phyloP scores from a whole-genome alignment of 345 rosid genomes.

The Murraya koenigii region DNA sequence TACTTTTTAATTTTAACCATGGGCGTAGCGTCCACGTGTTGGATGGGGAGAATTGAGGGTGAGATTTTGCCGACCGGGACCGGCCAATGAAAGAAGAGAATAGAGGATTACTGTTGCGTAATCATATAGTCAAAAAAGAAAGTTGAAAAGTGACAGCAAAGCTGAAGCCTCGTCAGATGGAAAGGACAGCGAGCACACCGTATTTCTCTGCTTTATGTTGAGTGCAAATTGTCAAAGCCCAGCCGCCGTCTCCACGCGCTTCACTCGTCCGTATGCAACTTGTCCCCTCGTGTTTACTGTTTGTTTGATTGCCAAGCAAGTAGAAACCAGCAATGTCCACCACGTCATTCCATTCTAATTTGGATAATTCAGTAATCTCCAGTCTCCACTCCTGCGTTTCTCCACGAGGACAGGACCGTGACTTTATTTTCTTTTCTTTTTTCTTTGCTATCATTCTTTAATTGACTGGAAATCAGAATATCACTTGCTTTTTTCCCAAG shows the following conservation, averaged over 20 bases:
- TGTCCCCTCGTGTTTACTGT: neutral
- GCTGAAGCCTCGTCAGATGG: too few relatives aligned
- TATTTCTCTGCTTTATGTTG: too few relatives aligned
- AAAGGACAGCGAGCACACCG: neutral
- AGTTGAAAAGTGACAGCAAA: neutral
- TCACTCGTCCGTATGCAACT: neutral
- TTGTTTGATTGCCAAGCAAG: neutral
- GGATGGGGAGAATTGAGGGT: neutral
- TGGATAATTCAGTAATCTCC: too few relatives aligned
- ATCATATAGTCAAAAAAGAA: neutral
- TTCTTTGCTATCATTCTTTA: too few relatives aligned
- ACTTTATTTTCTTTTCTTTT: too few relatives aligned
- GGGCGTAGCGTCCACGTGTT: neutral
- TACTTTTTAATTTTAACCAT: neutral
- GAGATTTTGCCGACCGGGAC: neutral
- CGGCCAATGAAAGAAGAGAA: neutral
- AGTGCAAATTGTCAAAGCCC: neutral
- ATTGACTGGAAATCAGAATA: too few relatives aligned
- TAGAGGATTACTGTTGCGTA: too few relatives aligned
- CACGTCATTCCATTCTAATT: too few relatives aligned
- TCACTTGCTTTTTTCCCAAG: too few relatives aligned
- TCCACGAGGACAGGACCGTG: too few relatives aligned
- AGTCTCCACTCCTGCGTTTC: too few relatives aligned
- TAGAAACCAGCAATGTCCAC: too few relatives aligned
- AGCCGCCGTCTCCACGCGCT: neutral